Evolutionary conservation across 352 stramenopile genomes (phyloP), one percentile per base, ranked within the genome.

Genomic region (Phytopythium ostracodes): DNA sequence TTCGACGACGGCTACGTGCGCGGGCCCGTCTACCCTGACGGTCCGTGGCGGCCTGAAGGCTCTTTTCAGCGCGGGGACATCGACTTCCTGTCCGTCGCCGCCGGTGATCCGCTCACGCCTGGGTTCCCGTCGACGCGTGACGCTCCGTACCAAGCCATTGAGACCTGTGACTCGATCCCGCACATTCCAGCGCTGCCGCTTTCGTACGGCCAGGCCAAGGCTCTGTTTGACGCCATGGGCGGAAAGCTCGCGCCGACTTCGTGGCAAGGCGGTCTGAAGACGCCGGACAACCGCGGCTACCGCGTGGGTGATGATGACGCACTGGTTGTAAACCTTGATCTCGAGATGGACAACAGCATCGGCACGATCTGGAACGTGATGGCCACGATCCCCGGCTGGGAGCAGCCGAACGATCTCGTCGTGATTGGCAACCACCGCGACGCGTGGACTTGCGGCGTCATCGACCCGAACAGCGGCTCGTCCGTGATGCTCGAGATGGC

Each of bases 21-120:
- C 3, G 88, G 88, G 2, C 47, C 63, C 8, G 78, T 79, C 14
- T 97, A 96, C 67, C 87, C 89, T 6, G 66, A 92, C 10, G 89
- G 89, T 17, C 75, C 76, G 7, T 97, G 81, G 71, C 79, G 89
- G 5, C 82, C 87, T 4, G 57, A 73, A 18, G 77, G 70, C 17
- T 84, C 78, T 12, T 86, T 96, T 56, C 88, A 97, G 73, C 80
- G 89, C 25, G 89, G 89, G 33, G 93, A 78, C 27, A 70, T 87
- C 17, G 68, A 91, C 57, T 94, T 93, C 62, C 75, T 78, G 50
- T 88, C 76, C 29, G 58, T 91, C 67, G 67, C 46, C 14, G 54
- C 56, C 2, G 87, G 87, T 60, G 87, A 96, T 60, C 87, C 87
- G n/a, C 63, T 79, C 44, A 80, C 60, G 38, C 78, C 63, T 12